Evolutionary conservation across 2,329 filamentous ascomycete species (phyloP).

Genomic region (Stemphylium beticola): DNA sequence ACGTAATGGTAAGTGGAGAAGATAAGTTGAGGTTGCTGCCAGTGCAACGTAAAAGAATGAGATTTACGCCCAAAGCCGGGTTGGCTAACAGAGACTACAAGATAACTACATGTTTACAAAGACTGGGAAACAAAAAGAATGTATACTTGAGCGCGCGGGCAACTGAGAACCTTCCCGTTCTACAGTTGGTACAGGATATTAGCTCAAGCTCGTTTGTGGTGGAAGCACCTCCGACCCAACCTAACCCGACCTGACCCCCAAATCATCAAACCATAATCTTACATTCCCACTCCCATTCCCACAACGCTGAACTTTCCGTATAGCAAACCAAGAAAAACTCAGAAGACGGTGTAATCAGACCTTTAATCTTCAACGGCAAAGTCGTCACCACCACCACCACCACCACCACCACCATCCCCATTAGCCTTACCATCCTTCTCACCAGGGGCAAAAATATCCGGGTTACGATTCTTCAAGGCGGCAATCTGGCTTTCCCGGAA

Average conservation of each 20-base stretch:
- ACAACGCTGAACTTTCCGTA: not conserved
- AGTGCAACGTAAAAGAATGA: too few species aligned
- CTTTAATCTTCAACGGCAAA: slow-evolving; percentile 13
- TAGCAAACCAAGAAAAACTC: too few species aligned
- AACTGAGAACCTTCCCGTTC: not conserved
- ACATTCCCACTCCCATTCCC: not conserved
- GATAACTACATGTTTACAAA: not conserved
- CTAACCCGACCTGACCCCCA: not conserved
- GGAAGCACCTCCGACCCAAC: too few species aligned
- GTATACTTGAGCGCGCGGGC: not conserved
- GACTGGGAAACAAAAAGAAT: not conserved
- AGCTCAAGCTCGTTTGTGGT: not conserved
- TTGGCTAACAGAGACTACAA: too few species aligned
- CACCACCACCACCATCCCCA: not conserved
- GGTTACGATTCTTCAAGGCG: slow-evolving; percentile 45
- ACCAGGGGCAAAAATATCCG: slow-evolving; percentile 23
- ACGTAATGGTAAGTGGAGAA: too few species aligned
- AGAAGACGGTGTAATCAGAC: too few species aligned
- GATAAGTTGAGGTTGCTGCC: too few species aligned
- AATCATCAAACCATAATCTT: not conserved
- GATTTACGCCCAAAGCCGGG: too few species aligned
- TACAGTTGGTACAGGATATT: not conserved
- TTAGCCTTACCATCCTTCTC: slow-evolving; percentile 6
- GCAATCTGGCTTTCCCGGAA: slow-evolving; percentile 48
- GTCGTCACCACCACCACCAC: not conserved